Percentiles rank a stretch among this genome's conserved stretches.
Evolutionary conservation across 2,329 filamentous ascomycete genomes (phyloP).

Genomic region (Penicillium sp.): DNA sequence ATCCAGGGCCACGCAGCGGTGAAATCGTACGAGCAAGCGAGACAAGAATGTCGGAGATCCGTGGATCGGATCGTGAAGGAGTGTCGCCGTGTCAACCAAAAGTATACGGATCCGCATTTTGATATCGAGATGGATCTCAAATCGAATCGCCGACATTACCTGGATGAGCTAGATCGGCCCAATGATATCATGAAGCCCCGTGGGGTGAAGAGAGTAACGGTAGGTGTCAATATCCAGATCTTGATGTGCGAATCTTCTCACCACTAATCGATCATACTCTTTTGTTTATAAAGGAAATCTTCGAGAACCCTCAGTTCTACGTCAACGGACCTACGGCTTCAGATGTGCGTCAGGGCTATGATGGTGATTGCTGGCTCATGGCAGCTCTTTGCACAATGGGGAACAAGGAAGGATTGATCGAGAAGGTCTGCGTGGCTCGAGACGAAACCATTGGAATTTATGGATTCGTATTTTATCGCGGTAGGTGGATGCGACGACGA

Average conservation of each 20-base stretch:
- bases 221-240: slow-evolving; percentile 18
- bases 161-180: slow-evolving; percentile 41
- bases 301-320: slow-evolving; percentile 69
- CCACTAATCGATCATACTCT: neutral
- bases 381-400: slow-evolving; percentile 71
- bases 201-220: slow-evolving; percentile 65
- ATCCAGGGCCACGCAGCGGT: slow-evolving; percentile 53
- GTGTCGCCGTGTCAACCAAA: slow-evolving; percentile 72
- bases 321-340: slow-evolving; percentile 69
- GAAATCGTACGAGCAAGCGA: slow-evolving; percentile 67
- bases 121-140: slow-evolving; percentile 75
- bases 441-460: slow-evolving; percentile 73
- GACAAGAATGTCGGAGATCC: slow-evolving; percentile 58
- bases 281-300: slow-evolving; percentile 57
- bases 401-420: slow-evolving; percentile 65
- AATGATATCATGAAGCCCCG: slow-evolving; percentile 52
- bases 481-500: slow-evolving; percentile 27
- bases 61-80: slow-evolving; percentile 54
- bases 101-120: slow-evolving; percentile 81
- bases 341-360: slow-evolving; percentile 70
- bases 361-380: slow-evolving; percentile 83
- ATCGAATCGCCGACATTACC: slow-evolving; percentile 46
- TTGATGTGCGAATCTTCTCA: neutral
- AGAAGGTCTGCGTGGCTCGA: slow-evolving; percentile 65
- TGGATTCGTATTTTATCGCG: slow-evolving; percentile 75